Evolutionary conservation across 768 basidiomycete species (phyloP).

Genomic region (Lactarius vividus): DNA sequence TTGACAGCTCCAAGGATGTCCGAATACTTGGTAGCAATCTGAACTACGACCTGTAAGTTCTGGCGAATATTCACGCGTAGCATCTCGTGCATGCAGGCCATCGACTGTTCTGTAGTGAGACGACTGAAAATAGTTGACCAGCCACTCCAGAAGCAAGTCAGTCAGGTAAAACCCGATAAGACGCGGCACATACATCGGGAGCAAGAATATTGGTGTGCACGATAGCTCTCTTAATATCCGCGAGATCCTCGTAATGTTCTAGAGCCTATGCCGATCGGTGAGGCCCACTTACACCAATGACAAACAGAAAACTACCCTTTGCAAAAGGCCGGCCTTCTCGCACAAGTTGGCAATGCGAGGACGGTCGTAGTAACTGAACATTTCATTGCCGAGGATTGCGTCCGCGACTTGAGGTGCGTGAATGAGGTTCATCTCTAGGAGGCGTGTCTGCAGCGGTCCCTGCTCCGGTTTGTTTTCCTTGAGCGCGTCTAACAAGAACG

Average conservation of each 20-base stretch:
- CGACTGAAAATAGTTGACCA: slow-evolving; percentile 97
- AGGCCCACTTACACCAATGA: neutral
- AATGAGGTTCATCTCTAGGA: slow-evolving; percentile 96
- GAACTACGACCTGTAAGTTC: slow-evolving; percentile 93
- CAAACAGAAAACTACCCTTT: slow-evolving; percentile 58
- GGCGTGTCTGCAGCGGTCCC: slow-evolving; percentile 90
- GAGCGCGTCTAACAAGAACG: slow-evolving; percentile 93
- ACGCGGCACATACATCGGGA: slow-evolving; percentile 59
- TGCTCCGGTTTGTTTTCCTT: slow-evolving; percentile 99
- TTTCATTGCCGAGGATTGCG: slow-evolving; percentile 97
- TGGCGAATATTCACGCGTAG: slow-evolving; percentile 94
- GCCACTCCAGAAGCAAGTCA: slow-evolving; percentile 59
- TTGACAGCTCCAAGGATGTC: slow-evolving; percentile 97
- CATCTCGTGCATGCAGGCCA: slow-evolving; percentile 97
- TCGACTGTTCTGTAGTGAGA: slow-evolving; percentile 95
- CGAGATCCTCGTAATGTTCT: slow-evolving; percentile 96
- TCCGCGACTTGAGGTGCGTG: slow-evolving; percentile 99
- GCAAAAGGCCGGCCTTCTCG: slow-evolving; percentile 95
- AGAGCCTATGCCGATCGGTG: slow-evolving; percentile 63
- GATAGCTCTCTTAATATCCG: slow-evolving; percentile 98
- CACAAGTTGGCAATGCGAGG: slow-evolving; percentile 97
- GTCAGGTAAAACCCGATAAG: neutral
- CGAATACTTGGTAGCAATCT: slow-evolving; percentile 98
- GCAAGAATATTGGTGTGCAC: slow-evolving; percentile 86
- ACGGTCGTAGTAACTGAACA: slow-evolving; percentile 96